These are phyloP conservation scores for Penicillium corylophilum DNA, from an alignment of 2,329 filamentous ascomycete genomes.

Conservation along the genomic window DNA sequence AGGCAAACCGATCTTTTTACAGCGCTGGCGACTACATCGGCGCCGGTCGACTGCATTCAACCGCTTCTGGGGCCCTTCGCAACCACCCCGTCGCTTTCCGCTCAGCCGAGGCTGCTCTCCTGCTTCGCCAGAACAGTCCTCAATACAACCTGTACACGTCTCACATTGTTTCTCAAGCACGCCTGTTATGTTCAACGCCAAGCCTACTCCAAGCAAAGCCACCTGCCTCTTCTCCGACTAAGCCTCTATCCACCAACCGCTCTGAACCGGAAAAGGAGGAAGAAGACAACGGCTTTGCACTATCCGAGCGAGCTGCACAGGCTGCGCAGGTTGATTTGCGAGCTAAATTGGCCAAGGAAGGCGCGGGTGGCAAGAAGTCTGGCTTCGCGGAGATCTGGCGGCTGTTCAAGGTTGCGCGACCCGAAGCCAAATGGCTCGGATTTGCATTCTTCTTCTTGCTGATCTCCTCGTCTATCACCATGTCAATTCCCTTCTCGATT, in stretches of 20 bases:
- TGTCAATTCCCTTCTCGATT: constrained; percentile 95
- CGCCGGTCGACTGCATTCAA: constrained; percentile 25
- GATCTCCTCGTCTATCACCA: constrained; percentile 86
- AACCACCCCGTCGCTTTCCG: constrained; percentile 16
- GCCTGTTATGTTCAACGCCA: constrained; percentile 29
- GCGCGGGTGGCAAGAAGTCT: constrained; percentile 54
- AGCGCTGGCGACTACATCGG: constrained; percentile 9
- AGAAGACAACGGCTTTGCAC: constrained; percentile 61
- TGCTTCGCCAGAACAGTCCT: constrained; percentile 15
- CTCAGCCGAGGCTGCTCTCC: constrained; percentile 15
- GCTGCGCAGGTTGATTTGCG: constrained; percentile 87
- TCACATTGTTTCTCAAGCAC: constrained; percentile 22
- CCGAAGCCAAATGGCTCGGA: constrained; percentile 74
- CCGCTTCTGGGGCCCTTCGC: constrained; percentile 20
- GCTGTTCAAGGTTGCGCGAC: constrained; percentile 82
- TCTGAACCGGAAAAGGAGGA: constrained; percentile 43
- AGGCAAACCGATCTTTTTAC: constrained; percentile 1
- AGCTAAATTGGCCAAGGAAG: constrained; percentile 83
- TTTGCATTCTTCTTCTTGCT: constrained; percentile 82
- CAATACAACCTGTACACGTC: constrained; percentile 13
- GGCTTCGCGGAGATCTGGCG: constrained; percentile 78
- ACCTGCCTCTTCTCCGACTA: constrained; percentile 14
- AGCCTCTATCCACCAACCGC: constrained; percentile 28
- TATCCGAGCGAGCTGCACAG: constrained; percentile 79
- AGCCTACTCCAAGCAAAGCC: constrained; percentile 28